Evolutionary conservation across 2,329 filamentous ascomycete species (phyloP).

Genomic region (Colletotrichum sp.): DNA sequence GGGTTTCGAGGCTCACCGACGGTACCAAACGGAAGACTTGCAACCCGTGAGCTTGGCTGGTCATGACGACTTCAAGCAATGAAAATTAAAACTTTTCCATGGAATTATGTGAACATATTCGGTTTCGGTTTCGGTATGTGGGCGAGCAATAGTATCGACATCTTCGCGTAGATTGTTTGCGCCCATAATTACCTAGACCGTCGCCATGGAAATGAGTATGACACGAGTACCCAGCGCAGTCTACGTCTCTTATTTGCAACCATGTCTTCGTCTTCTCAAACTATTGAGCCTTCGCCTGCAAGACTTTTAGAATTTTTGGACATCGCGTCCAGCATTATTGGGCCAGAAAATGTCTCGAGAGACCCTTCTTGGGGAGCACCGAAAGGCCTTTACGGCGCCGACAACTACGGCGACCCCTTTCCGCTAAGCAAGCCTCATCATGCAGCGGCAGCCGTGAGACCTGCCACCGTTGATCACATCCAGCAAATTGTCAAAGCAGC

Average conservation of each 20-base stretch:
- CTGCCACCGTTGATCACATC: background rate
- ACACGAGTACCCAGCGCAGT: background rate
- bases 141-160: background rate
- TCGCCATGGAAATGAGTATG: background rate
- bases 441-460: background rate
- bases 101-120: background rate
- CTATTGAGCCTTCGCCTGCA: accelerated
- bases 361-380: background rate
- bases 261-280: background rate
- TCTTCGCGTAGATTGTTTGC: background rate
- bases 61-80: background rate
- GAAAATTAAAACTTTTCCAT: background rate
- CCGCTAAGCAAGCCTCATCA: background rate
- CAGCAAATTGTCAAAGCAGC: background rate
- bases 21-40: background rate
- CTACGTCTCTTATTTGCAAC: background rate
- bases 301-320: background rate
- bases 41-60: background rate
- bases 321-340: background rate
- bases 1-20: background rate
- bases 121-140: background rate
- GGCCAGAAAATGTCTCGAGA: background rate
- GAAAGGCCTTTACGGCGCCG: background rate
- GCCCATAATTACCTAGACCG: background rate
- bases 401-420: background rate